These are phyloP conservation scores for Podosphaera aphanis DNA, from an alignment of 2,329 filamentous ascomycete species.

Conservation along the genomic window DNA sequence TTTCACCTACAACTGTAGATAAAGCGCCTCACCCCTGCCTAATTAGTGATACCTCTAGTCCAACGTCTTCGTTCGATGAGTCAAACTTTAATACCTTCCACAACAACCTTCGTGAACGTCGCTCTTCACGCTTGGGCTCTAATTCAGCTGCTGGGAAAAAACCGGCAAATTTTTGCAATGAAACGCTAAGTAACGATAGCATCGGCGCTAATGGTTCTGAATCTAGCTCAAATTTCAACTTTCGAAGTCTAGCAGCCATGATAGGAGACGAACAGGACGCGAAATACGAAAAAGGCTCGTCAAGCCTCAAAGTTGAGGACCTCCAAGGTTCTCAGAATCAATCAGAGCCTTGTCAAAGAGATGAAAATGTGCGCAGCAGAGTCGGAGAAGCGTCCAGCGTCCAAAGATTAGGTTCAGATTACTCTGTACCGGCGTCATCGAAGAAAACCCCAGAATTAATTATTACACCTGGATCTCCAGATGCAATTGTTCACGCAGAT, in stretches of 20 bases:
- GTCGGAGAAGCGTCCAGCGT: neutral
- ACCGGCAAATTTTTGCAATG: conserved; percentile 17
- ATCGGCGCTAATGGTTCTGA: conserved; percentile 21
- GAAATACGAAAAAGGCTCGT: conserved; percentile 1
- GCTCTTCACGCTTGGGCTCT: conserved; percentile 23
- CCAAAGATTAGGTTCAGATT: neutral
- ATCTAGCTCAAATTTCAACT: conserved; percentile 73
- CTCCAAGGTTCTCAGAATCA: neutral
- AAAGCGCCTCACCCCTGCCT: conserved; percentile 51
- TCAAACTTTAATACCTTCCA: conserved; percentile 28
- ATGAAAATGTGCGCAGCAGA: neutral
- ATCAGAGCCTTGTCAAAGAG: neutral
- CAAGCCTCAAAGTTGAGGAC: neutral
- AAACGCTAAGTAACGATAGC: conserved; percentile 24
- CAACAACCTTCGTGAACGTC: conserved; percentile 14
- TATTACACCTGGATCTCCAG: conserved; percentile 1
- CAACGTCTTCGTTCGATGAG: conserved; percentile 53
- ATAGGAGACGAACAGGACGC: conserved; percentile 39
- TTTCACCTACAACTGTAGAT: conserved; percentile 24
- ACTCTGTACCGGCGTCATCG: neutral
- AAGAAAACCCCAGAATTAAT: conserved; percentile 1
- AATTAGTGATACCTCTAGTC: conserved; percentile 69
- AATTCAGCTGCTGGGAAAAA: conserved; percentile 32
- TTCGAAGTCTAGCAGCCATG: conserved; percentile 64
- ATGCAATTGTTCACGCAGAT: neutral